Evolutionary conservation across 2,329 filamentous ascomycete genomes (phyloP).

Genomic region (Fusarium acutatum): DNA sequence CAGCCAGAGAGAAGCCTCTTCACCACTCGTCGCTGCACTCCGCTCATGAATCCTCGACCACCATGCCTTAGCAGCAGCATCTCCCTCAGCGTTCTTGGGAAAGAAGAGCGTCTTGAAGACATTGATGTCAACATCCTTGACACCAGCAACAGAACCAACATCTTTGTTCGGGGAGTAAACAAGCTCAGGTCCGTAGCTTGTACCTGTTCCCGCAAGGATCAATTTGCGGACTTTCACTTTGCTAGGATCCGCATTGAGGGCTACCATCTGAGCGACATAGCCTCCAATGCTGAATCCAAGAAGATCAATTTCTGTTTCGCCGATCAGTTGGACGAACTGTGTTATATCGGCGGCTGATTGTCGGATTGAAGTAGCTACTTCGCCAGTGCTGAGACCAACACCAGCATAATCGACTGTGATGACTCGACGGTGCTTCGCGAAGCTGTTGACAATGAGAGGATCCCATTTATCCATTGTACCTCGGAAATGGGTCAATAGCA

Average conservation of each 20-base stretch:
- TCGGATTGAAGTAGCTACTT: background rate
- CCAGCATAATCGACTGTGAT: slow-evolving; percentile 2
- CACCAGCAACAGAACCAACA: background rate
- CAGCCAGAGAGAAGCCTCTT: background rate
- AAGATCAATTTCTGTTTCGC: background rate
- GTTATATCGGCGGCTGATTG: slow-evolving; percentile 3
- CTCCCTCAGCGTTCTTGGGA: background rate
- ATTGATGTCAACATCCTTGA: background rate
- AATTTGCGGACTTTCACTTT: background rate
- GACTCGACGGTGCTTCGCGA: background rate
- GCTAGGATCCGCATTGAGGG: background rate
- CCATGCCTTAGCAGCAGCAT: slow-evolving; percentile 5
- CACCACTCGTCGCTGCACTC: background rate
- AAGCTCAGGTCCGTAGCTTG: background rate
- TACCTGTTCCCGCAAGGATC: background rate
- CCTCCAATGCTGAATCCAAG: background rate
- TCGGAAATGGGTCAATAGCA: background rate
- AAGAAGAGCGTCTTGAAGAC: slow-evolving; percentile 12
- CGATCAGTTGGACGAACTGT: background rate
- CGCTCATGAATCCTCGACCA: slow-evolving; percentile 3
- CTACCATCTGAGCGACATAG: slow-evolving; percentile 6
- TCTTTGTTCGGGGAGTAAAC: background rate
- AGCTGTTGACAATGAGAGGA: background rate
- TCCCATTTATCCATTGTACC: slow-evolving; percentile 14
- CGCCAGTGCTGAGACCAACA: background rate